Conservation (phyloP, 495 filamentous ascomycete genomes). For the Neurospora sp. region DNA sequence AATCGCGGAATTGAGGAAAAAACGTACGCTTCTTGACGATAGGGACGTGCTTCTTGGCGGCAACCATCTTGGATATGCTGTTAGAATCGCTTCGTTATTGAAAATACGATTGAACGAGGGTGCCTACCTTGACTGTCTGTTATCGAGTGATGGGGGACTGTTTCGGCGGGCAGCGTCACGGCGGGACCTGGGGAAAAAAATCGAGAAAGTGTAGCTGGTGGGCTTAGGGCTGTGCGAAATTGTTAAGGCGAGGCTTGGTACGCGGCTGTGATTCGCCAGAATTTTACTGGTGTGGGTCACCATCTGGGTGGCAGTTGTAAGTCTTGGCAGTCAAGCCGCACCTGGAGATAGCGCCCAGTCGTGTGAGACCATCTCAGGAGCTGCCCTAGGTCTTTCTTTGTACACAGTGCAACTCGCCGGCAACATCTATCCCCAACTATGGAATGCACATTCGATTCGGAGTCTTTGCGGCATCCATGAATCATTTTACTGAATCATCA, state of each 20-base stretch:
- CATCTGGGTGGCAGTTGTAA: conserved; percentile 1
- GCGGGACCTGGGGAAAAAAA: conserved; percentile 28
- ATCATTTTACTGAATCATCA: background rate
- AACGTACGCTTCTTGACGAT: conserved; percentile 99
- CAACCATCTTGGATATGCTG: conserved; percentile 65
- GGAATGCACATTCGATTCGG: background rate
- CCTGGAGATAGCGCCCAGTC: background rate
- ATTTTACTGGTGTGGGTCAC: background rate
- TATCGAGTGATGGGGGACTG: conserved; percentile 32
- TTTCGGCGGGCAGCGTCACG: conserved; percentile 24
- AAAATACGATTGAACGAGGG: conserved; percentile 1
- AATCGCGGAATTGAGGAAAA: conserved; percentile 4
- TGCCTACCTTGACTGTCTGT: conserved; percentile 38
- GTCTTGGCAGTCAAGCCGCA: background rate
- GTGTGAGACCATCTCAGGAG: background rate
- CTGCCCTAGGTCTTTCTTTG: background rate
- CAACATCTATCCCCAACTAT: background rate
- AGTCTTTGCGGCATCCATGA: background rate
- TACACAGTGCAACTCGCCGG: background rate
- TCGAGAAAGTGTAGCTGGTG: conserved; percentile 25
- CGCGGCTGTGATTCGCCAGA: background rate
- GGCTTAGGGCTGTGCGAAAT: conserved; percentile 28
- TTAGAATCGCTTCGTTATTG: conserved; percentile 19
- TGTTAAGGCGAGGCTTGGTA: conserved; percentile 11
- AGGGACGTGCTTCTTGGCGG: conserved; percentile 96